These are phyloP conservation scores for Boletus rubroflammeus DNA, from an alignment of 768 basidiomycete species.

Conservation along the genomic window DNA sequence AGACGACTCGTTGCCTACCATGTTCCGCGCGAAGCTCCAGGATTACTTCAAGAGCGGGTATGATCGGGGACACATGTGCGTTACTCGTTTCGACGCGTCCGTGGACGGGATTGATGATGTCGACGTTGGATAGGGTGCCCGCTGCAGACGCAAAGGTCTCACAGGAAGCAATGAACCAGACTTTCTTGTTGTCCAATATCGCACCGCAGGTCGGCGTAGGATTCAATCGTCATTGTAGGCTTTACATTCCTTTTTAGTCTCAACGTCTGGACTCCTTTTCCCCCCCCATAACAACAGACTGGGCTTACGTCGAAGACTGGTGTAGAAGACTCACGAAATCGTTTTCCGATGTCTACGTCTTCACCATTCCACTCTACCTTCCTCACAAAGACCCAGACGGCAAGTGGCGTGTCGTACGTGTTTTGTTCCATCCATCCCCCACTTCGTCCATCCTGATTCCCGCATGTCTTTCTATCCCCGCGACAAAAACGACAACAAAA, in stretches of 20 bases:
- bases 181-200: conserved; percentile 91
- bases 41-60: conserved; percentile 95
- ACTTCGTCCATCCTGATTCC: neutral
- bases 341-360: conserved; percentile 95
- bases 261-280: neutral
- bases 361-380: conserved; percentile 96
- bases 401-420: conserved; percentile 90
- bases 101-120: neutral
- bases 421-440: neutral
- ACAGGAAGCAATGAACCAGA: conserved; percentile 95
- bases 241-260: no score
- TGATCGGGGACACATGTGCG: conserved; percentile 95
- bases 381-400: conserved; percentile 83
- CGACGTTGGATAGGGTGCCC: conserved; percentile 63
- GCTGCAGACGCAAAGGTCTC: conserved; percentile 93
- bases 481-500: neutral
- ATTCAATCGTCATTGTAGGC: conserved; percentile 91
- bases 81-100: conserved; percentile 6
- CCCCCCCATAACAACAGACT: conserved; percentile 49
- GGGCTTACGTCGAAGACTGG: conserved; percentile 97
- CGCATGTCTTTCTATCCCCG: neutral
- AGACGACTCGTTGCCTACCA: conserved; percentile 69
- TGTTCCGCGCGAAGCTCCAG: conserved; percentile 77
- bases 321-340: conserved; percentile 82
- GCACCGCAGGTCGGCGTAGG: conserved; percentile 98